Evolutionary conservation across 305 asterid species (phyloP), one percentile per base, ranked within the genome.

Genomic region (Solanum hybrid): DNA sequence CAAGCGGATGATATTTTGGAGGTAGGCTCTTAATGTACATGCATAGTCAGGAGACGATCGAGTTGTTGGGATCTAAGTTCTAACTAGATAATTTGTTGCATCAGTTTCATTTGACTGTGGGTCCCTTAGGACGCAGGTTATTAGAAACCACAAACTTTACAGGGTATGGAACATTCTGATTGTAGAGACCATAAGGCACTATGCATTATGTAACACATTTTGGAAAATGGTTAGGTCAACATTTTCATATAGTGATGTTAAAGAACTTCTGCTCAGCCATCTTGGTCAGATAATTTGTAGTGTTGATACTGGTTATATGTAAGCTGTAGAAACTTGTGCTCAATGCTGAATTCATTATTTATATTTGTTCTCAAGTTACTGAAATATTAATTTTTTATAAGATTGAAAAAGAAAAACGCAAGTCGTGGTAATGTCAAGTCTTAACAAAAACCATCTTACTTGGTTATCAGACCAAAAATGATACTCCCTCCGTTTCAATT

Each of bases 1-100:
- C 99, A 97, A 95, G 99, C 99, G 61, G 99, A 97, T 93, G 99
- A 96, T 93, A 94, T 97, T 89, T 92, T 97, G 80, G 99, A 96
- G 99, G 99, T 96, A 89, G 87, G 89, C 77, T 93, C 81, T 84
- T 83, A 79, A 89, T 84, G 42, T 51, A 84, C 74, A 51, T 84
- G 42, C 31, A 18, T 84, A 51, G 71, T 42, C 71, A 82, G 71
- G 87, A 82, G 75, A 28, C 42, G n/a, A 33, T 11, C 16, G 11
- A 84, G 42, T 71, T 84, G 75, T 31, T 51, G 42, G 75, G 22
- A 84, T 84, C 75, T 31, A 84, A 51, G 69, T 57, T 57, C 69
- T 57, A 57, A 57, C 12, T 83, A 28, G 73, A 51, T 84, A 51
- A 31, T 84, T 83, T 28, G 29, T 18, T 29, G 87, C 39, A 51